phyloP scores from a whole-genome alignment of 495 filamentous ascomycete genomes.

The Penicillium canescens region DNA sequence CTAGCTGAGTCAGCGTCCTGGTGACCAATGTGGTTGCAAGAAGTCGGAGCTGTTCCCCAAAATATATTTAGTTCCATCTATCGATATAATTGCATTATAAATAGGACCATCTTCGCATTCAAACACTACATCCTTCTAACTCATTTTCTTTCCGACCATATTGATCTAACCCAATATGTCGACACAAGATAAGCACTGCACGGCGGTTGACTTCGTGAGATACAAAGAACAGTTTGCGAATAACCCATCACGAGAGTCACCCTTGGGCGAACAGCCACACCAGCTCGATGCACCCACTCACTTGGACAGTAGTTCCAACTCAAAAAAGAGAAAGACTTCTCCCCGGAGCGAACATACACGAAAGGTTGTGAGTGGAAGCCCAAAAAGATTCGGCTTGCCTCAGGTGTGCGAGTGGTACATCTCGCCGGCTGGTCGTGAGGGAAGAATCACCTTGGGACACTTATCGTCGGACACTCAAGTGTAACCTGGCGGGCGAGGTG shows the following conservation, averaged over 20 bases:
- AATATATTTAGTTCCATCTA: background rate
- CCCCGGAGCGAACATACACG: conserved; percentile 1
- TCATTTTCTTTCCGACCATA: background rate
- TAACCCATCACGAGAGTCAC: background rate
- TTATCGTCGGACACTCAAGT: conserved; percentile 5
- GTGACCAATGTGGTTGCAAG: conserved; percentile 1
- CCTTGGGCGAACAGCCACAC: background rate
- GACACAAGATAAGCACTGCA: conserved; percentile 12
- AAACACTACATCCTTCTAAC: background rate
- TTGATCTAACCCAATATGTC: conserved; percentile 3
- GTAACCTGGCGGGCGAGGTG: conserved; percentile 9
- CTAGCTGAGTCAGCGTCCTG: conserved; percentile 3
- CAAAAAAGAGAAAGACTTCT: conserved; percentile 6
- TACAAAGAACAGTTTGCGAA: conserved; percentile 4
- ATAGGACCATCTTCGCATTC: background rate
- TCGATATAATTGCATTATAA: conserved; percentile 1
- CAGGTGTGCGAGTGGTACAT: conserved; percentile 4
- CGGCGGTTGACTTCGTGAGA: conserved; percentile 7
- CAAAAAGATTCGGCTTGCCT: conserved; percentile 5
- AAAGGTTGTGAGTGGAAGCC: conserved; percentile 4
- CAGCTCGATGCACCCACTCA: conserved; percentile 1
- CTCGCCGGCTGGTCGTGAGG: conserved; percentile 4
- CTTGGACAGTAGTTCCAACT: background rate
- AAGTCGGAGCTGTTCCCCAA: too few species aligned
- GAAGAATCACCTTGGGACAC: conserved; percentile 18